A percentile compares a stretch with the other conserved stretches of the same genome.
Evolutionary conservation across 1,284 basidiomycete species (phyloP).

Genomic region (Volvariella surrecta): DNA sequence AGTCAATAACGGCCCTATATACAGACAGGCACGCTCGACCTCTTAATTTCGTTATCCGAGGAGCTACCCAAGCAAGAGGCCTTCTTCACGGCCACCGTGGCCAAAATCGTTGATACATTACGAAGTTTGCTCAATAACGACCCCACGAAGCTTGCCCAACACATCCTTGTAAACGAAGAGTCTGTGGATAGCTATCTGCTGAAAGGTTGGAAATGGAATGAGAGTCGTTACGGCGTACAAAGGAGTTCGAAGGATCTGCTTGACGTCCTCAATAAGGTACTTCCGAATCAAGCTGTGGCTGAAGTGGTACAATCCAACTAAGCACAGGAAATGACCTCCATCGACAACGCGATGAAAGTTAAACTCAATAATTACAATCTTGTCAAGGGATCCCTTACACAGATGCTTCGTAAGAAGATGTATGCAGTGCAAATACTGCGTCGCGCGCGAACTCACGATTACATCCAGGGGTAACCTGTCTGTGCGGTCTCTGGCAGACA

Average conservation of each 20-base stretch:
- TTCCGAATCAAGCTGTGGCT: slow-evolving; percentile 6
- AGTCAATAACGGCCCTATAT: slow-evolving; percentile 14
- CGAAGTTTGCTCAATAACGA: slow-evolving; percentile 90
- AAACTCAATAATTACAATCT: slow-evolving; percentile 92
- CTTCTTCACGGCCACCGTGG: slow-evolving; percentile 82
- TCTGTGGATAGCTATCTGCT: slow-evolving; percentile 78
- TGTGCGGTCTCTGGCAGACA: slow-evolving; percentile 77
- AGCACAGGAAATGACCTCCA: slow-evolving; percentile 77
- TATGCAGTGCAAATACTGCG: slow-evolving; percentile 31
- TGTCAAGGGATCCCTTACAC: slow-evolving; percentile 88
- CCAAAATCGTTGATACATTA: slow-evolving; percentile 92
- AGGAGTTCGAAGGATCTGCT: slow-evolving; percentile 75
- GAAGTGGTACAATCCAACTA: slow-evolving; percentile 3
- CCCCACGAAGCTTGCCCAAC: slow-evolving; percentile 73
- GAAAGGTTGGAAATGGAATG: slow-evolving; percentile 82
- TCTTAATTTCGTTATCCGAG: slow-evolving; percentile 86
- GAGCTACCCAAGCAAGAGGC: slow-evolving; percentile 88
- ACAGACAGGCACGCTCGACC: slow-evolving; percentile 91
- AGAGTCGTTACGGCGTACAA: slow-evolving; percentile 78
- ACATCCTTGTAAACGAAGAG: slow-evolving; percentile 79
- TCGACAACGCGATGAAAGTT: slow-evolving; percentile 84
- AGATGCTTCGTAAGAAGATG: slow-evolving; percentile 93
- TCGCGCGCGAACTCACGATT: slow-evolving; percentile 6
- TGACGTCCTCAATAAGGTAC: slow-evolving; percentile 76
- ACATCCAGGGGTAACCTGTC: slow-evolving; percentile 83